These are phyloP conservation scores for Capsicum pubescens DNA, from an alignment of 257 asterid genomes.

Conservation along the genomic window DNA sequence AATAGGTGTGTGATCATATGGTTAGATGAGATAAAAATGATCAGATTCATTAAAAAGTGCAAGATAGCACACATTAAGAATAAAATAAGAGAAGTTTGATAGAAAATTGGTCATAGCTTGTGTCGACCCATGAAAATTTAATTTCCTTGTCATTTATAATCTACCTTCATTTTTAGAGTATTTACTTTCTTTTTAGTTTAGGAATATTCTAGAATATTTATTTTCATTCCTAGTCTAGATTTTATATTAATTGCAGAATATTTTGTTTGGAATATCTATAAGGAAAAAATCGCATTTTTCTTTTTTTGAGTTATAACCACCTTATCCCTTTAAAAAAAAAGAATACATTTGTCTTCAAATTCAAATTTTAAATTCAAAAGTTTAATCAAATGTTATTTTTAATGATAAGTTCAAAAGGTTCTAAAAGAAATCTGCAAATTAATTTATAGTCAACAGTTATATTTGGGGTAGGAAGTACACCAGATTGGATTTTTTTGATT, in stretches of 20 bases:
- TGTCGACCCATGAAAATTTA: not conserved
- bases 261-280: not conserved
- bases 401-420: too few species aligned
- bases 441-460: too few species aligned
- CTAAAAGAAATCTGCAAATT: not conserved
- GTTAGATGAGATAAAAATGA: not conserved
- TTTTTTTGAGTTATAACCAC: not conserved
- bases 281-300: not conserved
- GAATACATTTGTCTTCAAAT: not conserved
- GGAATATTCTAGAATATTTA: not conserved
- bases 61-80: not conserved
- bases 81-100: not conserved
- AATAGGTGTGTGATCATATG: not conserved
- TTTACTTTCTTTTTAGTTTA: not conserved
- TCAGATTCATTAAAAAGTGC: not conserved
- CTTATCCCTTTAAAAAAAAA: not conserved
- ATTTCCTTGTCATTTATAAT: not conserved
- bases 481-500: too few species aligned
- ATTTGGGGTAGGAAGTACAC: too few species aligned
- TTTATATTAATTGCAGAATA: not conserved
- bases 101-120: not conserved
- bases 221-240: not conserved
- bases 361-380: not conserved
- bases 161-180: not conserved
- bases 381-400: too few species aligned